These are phyloP conservation scores for Crassisporium funariophilum DNA, from an alignment of 768 basidiomycete genomes.

Conservation along the genomic window DNA sequence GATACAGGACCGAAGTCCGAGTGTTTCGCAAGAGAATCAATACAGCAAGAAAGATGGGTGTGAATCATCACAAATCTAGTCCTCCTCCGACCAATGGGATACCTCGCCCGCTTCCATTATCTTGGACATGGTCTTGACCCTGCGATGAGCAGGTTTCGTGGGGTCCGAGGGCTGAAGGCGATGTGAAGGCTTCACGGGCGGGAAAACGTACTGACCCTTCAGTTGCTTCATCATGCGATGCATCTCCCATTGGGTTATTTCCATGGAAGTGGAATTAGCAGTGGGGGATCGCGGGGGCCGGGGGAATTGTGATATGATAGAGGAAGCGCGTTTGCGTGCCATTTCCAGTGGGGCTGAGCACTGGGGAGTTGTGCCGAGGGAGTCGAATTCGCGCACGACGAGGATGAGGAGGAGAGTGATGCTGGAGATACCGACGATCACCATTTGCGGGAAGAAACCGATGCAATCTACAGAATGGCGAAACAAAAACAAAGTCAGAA, in stretches of 20 bases:
- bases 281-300: constrained; percentile 33
- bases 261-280: constrained; percentile 29
- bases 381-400: constrained; percentile 43
- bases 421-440: constrained; percentile 42
- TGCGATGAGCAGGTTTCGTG: constrained; percentile 26
- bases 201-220: constrained; percentile 45
- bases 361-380: constrained; percentile 12
- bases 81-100: constrained; percentile 29
- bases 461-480: constrained; percentile 56
- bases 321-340: constrained; percentile 14
- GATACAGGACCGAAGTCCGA: too few relatives aligned
- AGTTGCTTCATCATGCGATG: constrained; percentile 37
- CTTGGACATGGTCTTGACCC: constrained; percentile 35
- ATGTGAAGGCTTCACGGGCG: constrained; percentile 33
- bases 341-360: constrained; percentile 13
- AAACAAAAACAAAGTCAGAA: not conserved
- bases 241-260: constrained; percentile 41
- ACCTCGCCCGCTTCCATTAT: constrained; percentile 35
- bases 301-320: constrained; percentile 19
- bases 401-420: constrained; percentile 45
- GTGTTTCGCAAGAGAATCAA: not conserved
- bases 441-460: constrained; percentile 63
- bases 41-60: not conserved
- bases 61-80: constrained; percentile 13
- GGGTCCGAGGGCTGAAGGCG: constrained; percentile 20